Conservation (phyloP, 495 filamentous ascomycete species). For the Penicillium lividum region DNA sequence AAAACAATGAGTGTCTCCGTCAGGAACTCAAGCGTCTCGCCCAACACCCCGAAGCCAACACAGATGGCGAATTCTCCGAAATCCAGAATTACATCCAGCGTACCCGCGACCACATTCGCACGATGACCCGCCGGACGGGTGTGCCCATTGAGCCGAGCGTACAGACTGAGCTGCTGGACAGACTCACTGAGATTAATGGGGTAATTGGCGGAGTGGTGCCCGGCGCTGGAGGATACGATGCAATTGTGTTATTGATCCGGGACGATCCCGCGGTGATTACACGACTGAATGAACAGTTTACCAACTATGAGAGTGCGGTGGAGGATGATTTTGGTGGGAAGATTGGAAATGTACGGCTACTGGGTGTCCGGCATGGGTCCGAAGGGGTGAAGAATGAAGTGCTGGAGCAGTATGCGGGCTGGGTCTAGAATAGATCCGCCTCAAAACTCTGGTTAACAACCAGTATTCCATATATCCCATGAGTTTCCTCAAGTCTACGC, state of each 20-base stretch:
- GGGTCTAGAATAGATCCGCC: slow-evolving; percentile 42
- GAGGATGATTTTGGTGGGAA: slow-evolving; percentile 56
- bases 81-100: slow-evolving; percentile 46
- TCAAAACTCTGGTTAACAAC: background rate
- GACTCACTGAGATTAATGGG: slow-evolving; percentile 67
- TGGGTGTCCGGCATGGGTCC: slow-evolving; percentile 84
- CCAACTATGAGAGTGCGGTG: slow-evolving; percentile 58
- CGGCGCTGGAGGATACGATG: slow-evolving; percentile 93
- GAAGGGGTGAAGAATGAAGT: slow-evolving; percentile 76
- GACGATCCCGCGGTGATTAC: slow-evolving; percentile 69
- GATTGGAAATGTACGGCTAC: slow-evolving; percentile 70
- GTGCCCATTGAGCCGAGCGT: slow-evolving; percentile 90
- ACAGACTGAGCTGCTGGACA: slow-evolving; percentile 83
- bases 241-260: slow-evolving; percentile 74
- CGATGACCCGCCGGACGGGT: slow-evolving; percentile 69
- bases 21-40: slow-evolving; percentile 54
- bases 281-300: slow-evolving; percentile 63
- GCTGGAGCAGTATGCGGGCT: slow-evolving; percentile 60
- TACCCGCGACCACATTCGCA: slow-evolving; percentile 63
- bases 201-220: slow-evolving; percentile 92
- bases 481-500: background rate
- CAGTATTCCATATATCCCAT: background rate
- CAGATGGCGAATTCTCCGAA: slow-evolving; percentile 34
- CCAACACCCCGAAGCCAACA: slow-evolving; percentile 33
- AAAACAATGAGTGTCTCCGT: slow-evolving; percentile 70